phyloP scores from a whole-genome alignment of 306 rosid species.

The Medicago truncatula region MtrunA17r5.0-ANR NC_053048.1:6224501-6225000 shows the following conservation, averaged over 20 bases:
- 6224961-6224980: slow-evolving; percentile 63
- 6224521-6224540: slow-evolving; percentile 62
- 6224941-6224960: slow-evolving; percentile 65
- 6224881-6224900: slow-evolving; percentile 61
- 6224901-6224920: slow-evolving; percentile 72
- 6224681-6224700: slow-evolving; percentile 57
- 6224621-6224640: slow-evolving; percentile 63
- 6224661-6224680: slow-evolving; percentile 67
- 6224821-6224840: slow-evolving; percentile 79
- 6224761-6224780: slow-evolving; percentile 70
- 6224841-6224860: slow-evolving; percentile 73
- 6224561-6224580: slow-evolving; percentile 56
- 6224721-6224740: slow-evolving; percentile 82
- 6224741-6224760: slow-evolving; percentile 64
- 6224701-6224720: slow-evolving; percentile 71
- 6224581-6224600: slow-evolving; percentile 56
- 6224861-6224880: slow-evolving; percentile 75
- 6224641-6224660: slow-evolving; percentile 52
- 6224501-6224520: slow-evolving; percentile 67
- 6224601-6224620: slow-evolving; percentile 60
- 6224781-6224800: slow-evolving; percentile 65
- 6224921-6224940: slow-evolving; percentile 88
- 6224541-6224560: slow-evolving; percentile 65
- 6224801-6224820: slow-evolving; percentile 62
- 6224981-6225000: slow-evolving; percentile 54